Evolutionary conservation across 2,329 filamentous ascomycete species (phyloP).

Genomic region (Ceratocystis colombiana): DNA sequence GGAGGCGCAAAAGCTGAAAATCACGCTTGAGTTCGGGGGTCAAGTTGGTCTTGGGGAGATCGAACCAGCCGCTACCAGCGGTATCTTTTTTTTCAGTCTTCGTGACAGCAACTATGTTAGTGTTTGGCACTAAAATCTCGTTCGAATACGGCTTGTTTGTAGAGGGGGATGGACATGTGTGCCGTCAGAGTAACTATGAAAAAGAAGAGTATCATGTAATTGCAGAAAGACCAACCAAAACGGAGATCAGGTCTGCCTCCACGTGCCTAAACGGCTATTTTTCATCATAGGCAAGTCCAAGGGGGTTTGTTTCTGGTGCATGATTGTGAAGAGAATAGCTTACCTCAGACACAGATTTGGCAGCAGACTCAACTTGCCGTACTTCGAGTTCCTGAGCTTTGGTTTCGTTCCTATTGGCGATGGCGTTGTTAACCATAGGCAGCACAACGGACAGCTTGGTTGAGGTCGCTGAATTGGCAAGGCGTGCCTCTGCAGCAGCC

Average conservation of each 20-base stretch:
- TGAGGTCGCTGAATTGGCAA: constrained; percentile 15
- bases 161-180: constrained; percentile 5
- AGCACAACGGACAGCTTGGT: constrained; percentile 14
- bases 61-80: constrained; percentile 76
- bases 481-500: constrained; percentile 21
- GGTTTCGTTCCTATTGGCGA: not conserved
- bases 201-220: constrained; percentile 43
- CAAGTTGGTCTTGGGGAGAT: constrained; percentile 72
- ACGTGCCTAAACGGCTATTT: constrained; percentile 33
- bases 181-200: constrained; percentile 66
- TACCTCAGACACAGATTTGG: constrained; percentile 29
- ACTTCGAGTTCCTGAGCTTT: constrained; percentile 17
- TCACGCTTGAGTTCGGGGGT: constrained; percentile 82
- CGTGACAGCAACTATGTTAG: not conserved
- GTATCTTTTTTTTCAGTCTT: constrained; percentile 35
- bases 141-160: constrained; percentile 19
- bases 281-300: constrained; percentile 34
- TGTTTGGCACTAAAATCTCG: not conserved
- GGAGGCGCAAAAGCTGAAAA: constrained; percentile 79
- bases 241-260: constrained; percentile 36
- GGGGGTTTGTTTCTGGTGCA: not conserved
- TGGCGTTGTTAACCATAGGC: constrained; percentile 7
- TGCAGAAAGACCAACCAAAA: constrained; percentile 46
- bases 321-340: constrained; percentile 25
- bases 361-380: constrained; percentile 13